A percentile compares a stretch with the other conserved stretches of the same genome.
phyloP scores from a whole-genome alignment of 306 rosid species.

The Abrus pulchellus region DNA sequence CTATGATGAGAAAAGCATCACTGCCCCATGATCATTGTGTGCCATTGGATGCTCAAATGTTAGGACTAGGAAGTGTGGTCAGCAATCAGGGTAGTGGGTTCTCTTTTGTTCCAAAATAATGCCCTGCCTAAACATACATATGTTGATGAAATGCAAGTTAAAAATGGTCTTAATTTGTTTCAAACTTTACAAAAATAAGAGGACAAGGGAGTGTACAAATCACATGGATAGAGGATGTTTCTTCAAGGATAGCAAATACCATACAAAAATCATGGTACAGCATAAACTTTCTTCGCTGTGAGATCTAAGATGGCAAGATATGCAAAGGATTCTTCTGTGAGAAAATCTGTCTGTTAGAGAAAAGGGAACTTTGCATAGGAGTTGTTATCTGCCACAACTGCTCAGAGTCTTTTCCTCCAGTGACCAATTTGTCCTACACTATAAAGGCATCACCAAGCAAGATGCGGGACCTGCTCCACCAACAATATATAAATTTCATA shows the following conservation, averaged over 20 bases:
- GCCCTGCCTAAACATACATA: conserved; percentile 1
- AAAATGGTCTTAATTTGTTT: conserved; percentile 15
- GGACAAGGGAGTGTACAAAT: conserved; percentile 10
- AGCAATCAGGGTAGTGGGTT: conserved; percentile 4
- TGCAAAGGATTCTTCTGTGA: conserved; percentile 36
- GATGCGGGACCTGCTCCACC: conserved; percentile 37
- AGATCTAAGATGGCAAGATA: conserved; percentile 43
- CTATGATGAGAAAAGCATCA: conserved; percentile 30
- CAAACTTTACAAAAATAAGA: conserved; percentile 1
- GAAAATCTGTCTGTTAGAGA: conserved; percentile 51
- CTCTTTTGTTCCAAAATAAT: background rate
- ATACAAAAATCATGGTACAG: conserved; percentile 21
- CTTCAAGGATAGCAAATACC: conserved; percentile 31
- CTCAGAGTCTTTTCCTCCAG: conserved; percentile 41
- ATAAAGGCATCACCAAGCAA: conserved; percentile 39
- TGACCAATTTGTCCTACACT: conserved; percentile 56
- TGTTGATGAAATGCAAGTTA: conserved; percentile 3
- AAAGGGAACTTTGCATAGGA: conserved; percentile 37
- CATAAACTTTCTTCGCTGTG: conserved; percentile 25
- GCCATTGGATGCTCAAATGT: conserved; percentile 27
- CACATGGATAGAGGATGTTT: conserved; percentile 5
- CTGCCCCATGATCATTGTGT: conserved; percentile 18
- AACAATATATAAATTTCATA: conserved; percentile 6
- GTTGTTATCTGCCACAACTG: conserved; percentile 41
- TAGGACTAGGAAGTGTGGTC: conserved; percentile 40